Percentiles rank a stretch among this genome's conserved stretches.
Evolutionary conservation across 495 filamentous ascomycete genomes (phyloP).

Genomic region (Penicillium subrubescens): DNA sequence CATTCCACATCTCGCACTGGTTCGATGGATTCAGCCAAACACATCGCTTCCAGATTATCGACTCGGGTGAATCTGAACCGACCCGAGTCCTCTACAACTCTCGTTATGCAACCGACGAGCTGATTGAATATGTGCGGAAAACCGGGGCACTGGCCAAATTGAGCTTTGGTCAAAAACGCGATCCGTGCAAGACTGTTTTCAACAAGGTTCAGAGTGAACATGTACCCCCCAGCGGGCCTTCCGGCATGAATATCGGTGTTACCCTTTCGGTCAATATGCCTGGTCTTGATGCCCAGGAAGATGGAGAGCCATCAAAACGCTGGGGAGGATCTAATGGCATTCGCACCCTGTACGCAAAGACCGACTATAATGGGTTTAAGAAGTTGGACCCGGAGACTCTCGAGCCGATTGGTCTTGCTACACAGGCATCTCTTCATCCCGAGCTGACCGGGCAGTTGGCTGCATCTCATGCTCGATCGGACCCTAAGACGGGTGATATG

Average conservation of each 20-base stretch:
- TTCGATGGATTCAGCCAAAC: constrained; percentile 79
- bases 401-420: constrained; percentile 63
- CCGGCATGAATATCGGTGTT: constrained; percentile 58
- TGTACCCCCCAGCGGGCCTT: constrained; percentile 24
- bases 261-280: constrained; percentile 61
- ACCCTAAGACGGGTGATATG: constrained; percentile 72
- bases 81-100: constrained; percentile 69
- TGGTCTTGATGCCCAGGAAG: constrained; percentile 33
- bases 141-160: constrained; percentile 48
- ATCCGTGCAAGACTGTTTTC: constrained; percentile 71
- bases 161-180: constrained; percentile 64
- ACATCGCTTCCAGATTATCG: constrained; percentile 68
- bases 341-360: constrained; percentile 58
- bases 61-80: constrained; percentile 24
- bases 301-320: constrained; percentile 11
- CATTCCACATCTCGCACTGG: constrained; percentile 67
- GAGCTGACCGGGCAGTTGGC: constrained; percentile 63
- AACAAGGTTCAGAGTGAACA: constrained; percentile 64
- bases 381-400: constrained; percentile 68
- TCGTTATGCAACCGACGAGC: constrained; percentile 59
- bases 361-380: constrained; percentile 59
- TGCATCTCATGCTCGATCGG: constrained; percentile 67
- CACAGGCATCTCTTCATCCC: constrained; percentile 63
- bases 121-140: constrained; percentile 55
- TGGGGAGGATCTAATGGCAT: constrained; percentile 36